Evolutionary conservation across 495 filamentous ascomycete species (phyloP), one percentile per base, ranked within the genome.

Genomic region (Tuber indicum): DNA sequence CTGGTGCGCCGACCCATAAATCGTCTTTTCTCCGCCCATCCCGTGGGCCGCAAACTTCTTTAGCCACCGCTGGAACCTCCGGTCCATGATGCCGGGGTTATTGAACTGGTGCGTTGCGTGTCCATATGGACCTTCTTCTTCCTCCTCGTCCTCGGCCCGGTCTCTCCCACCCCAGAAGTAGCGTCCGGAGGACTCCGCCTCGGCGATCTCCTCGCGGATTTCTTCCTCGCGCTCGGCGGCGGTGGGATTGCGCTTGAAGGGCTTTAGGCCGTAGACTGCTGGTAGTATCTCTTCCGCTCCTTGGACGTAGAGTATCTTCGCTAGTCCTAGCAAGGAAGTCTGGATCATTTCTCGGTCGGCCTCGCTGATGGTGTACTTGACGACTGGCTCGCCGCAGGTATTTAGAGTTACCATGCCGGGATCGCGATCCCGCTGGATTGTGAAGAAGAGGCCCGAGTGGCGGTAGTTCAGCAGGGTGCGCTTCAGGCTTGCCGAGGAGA

Each of bases 271-370:
- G 10, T 87, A 86, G 3, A 90, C 86, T 1, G 85, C 83, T 0
- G 90, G 85, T 80, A 89, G 89, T 82, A 98, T 94, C 85, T 96
- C 93, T 32, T 86, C 88, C 0, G 94, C 94, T 17, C 93, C 93
- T 16, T 87, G 85, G 19, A 93, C 88, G 79, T 93, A 95, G 10
- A 89, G 86, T n/a, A 97, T 89, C 83, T 94, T 92, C 19, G 91
- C 90, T 1, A 90, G 83, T 3, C 88, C 92, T 44, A 93, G 79
- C 0, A 95, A n/a, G n/a, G 91, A 92, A 78, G 91, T 89, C 39
- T 94, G 78, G 52, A 90, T 88, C 83, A 93, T 87, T 9, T 86
- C 87, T 19, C 90, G 87, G 82, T 97, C 94, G 78, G 47, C 39
- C 6, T 85, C 83, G 32, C 91, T 92, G 0, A 89, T 86, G 1